phyloP scores from a whole-genome alignment of 2,329 filamentous ascomycete genomes.

The Annulohypoxylon truncatum region DNA sequence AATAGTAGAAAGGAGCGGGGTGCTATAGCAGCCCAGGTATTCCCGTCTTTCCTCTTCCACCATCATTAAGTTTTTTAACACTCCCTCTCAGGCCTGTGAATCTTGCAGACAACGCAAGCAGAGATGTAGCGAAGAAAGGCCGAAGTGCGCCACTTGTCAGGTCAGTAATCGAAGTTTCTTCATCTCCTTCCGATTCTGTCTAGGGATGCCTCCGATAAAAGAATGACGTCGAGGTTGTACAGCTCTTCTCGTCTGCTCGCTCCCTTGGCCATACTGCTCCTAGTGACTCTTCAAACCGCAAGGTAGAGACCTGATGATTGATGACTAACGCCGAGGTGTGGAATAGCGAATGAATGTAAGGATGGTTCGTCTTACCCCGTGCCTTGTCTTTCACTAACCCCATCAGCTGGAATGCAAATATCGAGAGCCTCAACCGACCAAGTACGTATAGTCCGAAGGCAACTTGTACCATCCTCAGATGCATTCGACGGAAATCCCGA shows the following conservation, averaged over 20 bases:
- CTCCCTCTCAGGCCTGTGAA: constrained; percentile 58
- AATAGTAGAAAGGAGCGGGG: constrained; percentile 54
- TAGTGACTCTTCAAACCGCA: constrained; percentile 19
- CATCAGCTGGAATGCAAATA: constrained; percentile 67
- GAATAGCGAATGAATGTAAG: constrained; percentile 49
- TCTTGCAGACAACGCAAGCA: constrained; percentile 71
- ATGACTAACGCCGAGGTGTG: constrained; percentile 28
- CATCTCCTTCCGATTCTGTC: constrained; percentile 4
- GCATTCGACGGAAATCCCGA: constrained; percentile 24
- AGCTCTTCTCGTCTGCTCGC: constrained; percentile 16
- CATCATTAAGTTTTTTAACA: constrained; percentile 17
- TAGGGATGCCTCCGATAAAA: constrained; percentile 1
- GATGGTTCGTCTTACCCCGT: constrained; percentile 24
- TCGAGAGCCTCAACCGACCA: constrained; percentile 70
- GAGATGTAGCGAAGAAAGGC: constrained; percentile 71
- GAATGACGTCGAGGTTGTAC: constrained; percentile 16
- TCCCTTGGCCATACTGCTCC: constrained; percentile 16
- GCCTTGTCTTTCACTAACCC: constrained; percentile 32
- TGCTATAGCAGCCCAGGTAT: constrained; percentile 55
- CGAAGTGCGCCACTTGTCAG: constrained; percentile 69
- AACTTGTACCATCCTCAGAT: constrained; percentile 19
- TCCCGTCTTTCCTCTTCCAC: constrained; percentile 13
- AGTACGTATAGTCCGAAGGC: constrained; percentile 59
- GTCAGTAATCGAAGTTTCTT: constrained; percentile 33
- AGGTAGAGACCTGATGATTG: constrained; percentile 19